These are phyloP conservation scores for Trametopsis cervina DNA, from an alignment of 768 basidiomycete genomes.

Conservation along the genomic window DNA sequence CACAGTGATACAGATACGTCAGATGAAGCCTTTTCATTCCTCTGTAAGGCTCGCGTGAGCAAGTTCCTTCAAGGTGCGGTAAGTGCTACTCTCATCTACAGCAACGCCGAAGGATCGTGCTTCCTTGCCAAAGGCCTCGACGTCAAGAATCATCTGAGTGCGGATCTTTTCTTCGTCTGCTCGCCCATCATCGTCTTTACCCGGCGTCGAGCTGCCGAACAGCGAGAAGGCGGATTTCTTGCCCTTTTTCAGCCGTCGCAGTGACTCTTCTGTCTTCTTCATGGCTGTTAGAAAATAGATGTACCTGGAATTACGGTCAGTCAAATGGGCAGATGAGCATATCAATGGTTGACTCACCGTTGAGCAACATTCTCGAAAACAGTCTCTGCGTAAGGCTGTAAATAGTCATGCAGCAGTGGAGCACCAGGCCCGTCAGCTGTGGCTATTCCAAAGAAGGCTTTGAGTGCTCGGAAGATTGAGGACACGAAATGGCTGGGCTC, in stretches of 20 bases:
- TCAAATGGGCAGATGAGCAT: conserved; percentile 4
- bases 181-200: conserved; percentile 59
- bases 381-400: conserved; percentile 45
- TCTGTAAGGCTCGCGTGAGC: conserved; percentile 40
- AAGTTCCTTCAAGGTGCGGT: conserved; percentile 49
- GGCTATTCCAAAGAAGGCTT: conserved; percentile 63
- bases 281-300: conserved; percentile 72
- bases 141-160: conserved; percentile 80
- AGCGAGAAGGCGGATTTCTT: conserved; percentile 76
- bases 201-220: conserved; percentile 48
- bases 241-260: conserved; percentile 81
- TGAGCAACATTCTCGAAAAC: conserved; percentile 70
- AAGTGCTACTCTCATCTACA: conserved; percentile 45
- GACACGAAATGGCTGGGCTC: conserved; percentile 86
- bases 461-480: conserved; percentile 74
- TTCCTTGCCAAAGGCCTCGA: conserved; percentile 77
- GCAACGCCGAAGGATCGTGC: conserved; percentile 63
- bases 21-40: no score
- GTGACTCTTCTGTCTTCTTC: conserved; percentile 88
- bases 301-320: conserved; percentile 47
- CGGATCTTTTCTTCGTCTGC: conserved; percentile 84
- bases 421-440: conserved; percentile 51
- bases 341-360: conserved; percentile 33
- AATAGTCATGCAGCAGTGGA: conserved; percentile 46
- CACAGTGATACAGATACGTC: no score